These are phyloP conservation scores for Pueraria montana DNA, from an alignment of 306 rosid genomes.

Conservation along the genomic window DNA sequence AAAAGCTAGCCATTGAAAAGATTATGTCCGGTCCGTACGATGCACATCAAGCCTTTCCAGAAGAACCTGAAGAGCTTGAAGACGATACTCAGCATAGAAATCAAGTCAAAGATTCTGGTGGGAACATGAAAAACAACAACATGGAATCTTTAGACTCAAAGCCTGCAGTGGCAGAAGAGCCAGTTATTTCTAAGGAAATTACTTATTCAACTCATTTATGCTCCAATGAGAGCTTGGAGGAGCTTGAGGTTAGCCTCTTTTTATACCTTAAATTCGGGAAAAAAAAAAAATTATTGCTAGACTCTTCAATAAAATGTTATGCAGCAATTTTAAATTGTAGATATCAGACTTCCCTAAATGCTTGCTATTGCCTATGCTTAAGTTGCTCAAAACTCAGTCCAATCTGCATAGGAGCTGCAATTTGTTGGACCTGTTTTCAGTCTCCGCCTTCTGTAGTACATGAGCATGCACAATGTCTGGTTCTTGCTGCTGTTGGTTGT, in stretches of 20 bases:
- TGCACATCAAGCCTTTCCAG: conserved; percentile 61
- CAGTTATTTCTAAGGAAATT: conserved; percentile 53
- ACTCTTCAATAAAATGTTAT: conserved; percentile 21
- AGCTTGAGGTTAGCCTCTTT: conserved; percentile 81
- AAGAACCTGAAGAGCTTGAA: conserved; percentile 87
- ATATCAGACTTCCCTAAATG: conserved; percentile 21
- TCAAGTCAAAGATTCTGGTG: conserved; percentile 60
- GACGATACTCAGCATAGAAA: conserved; percentile 58
- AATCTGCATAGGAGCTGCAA: background rate
- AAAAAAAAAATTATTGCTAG: conserved; percentile 5
- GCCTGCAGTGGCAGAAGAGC: conserved; percentile 46
- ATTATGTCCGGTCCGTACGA: conserved; percentile 69
- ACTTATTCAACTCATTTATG: conserved; percentile 47
- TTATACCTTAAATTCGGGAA: conserved; percentile 41
- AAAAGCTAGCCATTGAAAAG: conserved; percentile 76
- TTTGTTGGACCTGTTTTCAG: background rate
- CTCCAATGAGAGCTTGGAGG: conserved; percentile 70
- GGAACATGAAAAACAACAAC: conserved; percentile 45
- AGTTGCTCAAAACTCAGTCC: conserved; percentile 13
- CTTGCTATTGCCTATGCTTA: conserved; percentile 21
- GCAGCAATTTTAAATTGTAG: conserved; percentile 8
- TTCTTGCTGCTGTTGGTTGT: background rate
- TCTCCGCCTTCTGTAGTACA: background rate
- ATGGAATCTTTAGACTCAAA: conserved; percentile 54
- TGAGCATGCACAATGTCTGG: background rate